Percentiles rank a stretch among this genome's conserved stretches.
phyloP scores from a whole-genome alignment of 805 yeast genomes.

The Ogataea degrootiae region DNA sequence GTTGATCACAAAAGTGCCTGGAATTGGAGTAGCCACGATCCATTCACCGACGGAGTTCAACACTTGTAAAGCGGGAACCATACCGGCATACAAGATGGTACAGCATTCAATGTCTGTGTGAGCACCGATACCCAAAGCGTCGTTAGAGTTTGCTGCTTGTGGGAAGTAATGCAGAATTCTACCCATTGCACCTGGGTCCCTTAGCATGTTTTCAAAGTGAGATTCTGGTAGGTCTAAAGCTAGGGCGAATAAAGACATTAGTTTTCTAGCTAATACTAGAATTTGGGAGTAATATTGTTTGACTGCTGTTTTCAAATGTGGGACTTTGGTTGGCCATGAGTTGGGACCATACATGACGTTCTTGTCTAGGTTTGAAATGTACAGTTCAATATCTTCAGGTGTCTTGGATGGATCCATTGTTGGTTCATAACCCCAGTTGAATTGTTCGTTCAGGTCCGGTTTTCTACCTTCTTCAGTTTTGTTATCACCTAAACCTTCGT shows the following conservation, averaged over 20 bases:
- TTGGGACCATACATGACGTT: constrained; percentile 19
- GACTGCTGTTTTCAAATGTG: constrained; percentile 21
- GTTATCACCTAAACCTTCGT: constrained; percentile 21
- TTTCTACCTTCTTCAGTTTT: constrained; percentile 18
- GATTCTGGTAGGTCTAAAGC: constrained; percentile 26
- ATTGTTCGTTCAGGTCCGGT: constrained; percentile 18
- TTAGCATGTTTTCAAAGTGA: constrained; percentile 21
- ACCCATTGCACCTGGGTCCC: constrained; percentile 25
- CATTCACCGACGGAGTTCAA: constrained; percentile 30
- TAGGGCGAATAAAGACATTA: constrained; percentile 17
- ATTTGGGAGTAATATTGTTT: constrained; percentile 20
- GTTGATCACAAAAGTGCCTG: constrained; percentile 32
- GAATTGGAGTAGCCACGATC: constrained; percentile 30
- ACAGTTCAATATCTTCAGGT: constrained; percentile 18
- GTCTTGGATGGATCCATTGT: constrained; percentile 27
- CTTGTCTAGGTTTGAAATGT: constrained; percentile 10
- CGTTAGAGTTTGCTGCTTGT: constrained; percentile 23
- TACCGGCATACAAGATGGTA: constrained; percentile 29
- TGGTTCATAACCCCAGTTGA: constrained; percentile 26
- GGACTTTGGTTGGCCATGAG: constrained; percentile 28
- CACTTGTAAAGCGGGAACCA: constrained; percentile 32
- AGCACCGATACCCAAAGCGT: constrained; percentile 31
- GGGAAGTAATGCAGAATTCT: constrained; percentile 29
- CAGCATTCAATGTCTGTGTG: constrained; percentile 32
- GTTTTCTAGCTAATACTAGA: constrained; percentile 22